These are phyloP conservation scores for Rutstroemia sp. DNA, from an alignment of 2,329 filamentous ascomycete species.

Conservation along the genomic window DNA sequence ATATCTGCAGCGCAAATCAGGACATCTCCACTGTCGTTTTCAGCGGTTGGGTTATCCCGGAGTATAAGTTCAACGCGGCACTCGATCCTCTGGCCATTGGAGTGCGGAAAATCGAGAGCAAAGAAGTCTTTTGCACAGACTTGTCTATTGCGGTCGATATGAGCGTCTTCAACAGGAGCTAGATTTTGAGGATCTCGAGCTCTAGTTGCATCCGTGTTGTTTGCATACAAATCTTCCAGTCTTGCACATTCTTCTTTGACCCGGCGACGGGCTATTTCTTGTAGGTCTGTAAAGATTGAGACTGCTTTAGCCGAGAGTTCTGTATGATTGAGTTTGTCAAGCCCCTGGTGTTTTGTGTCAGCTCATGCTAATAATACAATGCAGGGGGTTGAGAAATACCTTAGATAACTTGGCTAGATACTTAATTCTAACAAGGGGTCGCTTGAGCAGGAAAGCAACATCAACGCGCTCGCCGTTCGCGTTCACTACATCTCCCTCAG, in stretches of 20 bases:
- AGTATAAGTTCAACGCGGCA: constrained; percentile 84
- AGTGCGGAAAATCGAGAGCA: constrained; percentile 76
- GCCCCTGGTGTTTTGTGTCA: constrained; percentile 15
- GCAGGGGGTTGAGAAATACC: constrained; percentile 34
- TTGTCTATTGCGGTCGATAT: constrained; percentile 68
- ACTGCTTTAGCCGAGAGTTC: constrained; percentile 31
- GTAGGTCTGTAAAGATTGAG: constrained; percentile 55
- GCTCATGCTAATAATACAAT: not conserved
- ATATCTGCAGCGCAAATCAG: constrained; percentile 70
- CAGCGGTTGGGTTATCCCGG: constrained; percentile 67
- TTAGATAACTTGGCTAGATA: constrained; percentile 79
- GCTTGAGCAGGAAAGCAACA: constrained; percentile 85
- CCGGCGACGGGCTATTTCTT: constrained; percentile 67
- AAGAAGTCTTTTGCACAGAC: constrained; percentile 90
- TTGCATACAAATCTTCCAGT: constrained; percentile 79
- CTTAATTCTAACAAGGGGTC: constrained; percentile 81
- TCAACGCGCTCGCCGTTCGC: constrained; percentile 79
- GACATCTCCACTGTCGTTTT: constrained; percentile 69
- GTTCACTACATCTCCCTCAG: constrained; percentile 53
- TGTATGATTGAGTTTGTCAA: constrained; percentile 32
- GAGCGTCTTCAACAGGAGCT: constrained; percentile 59
- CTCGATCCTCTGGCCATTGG: constrained; percentile 80
- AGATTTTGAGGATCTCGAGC: constrained; percentile 74
- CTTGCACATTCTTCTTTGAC: constrained; percentile 66
- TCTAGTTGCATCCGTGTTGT: constrained; percentile 71